Percentiles rank a stretch among this genome's conserved stretches.
These are phyloP conservation scores for Loxodes magnus DNA, from an alignment of 73 alveolate genomes.

Conservation along the genomic window DNA sequence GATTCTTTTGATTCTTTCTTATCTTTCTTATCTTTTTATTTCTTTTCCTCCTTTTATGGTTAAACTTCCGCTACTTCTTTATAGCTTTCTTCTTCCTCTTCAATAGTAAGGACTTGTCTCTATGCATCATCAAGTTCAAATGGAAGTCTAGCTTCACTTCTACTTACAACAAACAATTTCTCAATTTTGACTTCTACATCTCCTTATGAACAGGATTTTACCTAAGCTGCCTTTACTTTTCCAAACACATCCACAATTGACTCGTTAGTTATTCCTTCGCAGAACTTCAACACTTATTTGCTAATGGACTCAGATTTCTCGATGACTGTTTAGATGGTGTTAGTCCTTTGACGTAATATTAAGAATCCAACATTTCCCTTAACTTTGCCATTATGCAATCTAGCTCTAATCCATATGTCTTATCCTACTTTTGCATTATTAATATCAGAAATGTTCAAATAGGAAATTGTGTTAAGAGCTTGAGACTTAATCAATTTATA, in stretches of 20 bases:
- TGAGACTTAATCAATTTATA: too few relatives aligned
- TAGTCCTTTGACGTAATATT: constrained; percentile 78
- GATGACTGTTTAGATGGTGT: constrained; percentile 79
- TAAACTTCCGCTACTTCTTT: too few relatives aligned
- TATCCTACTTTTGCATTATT: too few relatives aligned
- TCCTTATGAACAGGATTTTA: constrained; percentile 62
- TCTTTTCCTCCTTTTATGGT: too few relatives aligned
- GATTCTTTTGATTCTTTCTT: constrained; percentile 20
- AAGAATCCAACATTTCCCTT: constrained; percentile 87
- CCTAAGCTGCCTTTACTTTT: constrained; percentile 61
- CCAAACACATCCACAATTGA: constrained; percentile 75
- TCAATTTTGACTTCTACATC: constrained; percentile 71
- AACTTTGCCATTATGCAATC: constrained; percentile 79
- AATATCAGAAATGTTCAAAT: too few relatives aligned
- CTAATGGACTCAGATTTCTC: constrained; percentile 51
- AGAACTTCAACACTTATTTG: constrained; percentile 78
- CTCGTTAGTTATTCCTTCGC: constrained; percentile 69
- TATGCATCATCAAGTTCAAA: constrained; percentile 94
- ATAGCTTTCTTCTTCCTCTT: constrained; percentile 80
- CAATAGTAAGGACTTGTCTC: constrained; percentile 71
- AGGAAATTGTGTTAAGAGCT: too few relatives aligned
- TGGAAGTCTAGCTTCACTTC: constrained; percentile 83
- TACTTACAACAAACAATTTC: constrained; percentile 51
- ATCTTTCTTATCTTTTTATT: constrained; percentile 22
- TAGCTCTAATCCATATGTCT: constrained; percentile 74